These are phyloP conservation scores for Starmerella sp. DNA, from an alignment of 805 yeast species.

Conservation along the genomic window DNA sequence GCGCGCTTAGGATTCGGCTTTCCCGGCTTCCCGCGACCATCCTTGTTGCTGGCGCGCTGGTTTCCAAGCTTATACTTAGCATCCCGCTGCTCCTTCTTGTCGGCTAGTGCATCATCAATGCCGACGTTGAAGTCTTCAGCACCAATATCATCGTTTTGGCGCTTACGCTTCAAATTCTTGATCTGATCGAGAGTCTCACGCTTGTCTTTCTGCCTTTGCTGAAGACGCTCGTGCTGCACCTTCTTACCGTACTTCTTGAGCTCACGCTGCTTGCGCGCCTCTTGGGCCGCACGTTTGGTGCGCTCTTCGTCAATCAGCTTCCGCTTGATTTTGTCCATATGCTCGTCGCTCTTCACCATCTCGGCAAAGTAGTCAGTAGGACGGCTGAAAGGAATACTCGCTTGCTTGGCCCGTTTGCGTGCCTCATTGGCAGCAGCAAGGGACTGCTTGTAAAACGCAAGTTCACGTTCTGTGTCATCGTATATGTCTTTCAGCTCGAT, in stretches of 20 bases:
- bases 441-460: slow-evolving; percentile 91
- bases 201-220: slow-evolving; percentile 88
- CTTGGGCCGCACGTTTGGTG: slow-evolving; percentile 74
- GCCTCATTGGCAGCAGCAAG: slow-evolving; percentile 70
- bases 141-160: slow-evolving; percentile 61
- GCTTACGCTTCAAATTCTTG: slow-evolving; percentile 80
- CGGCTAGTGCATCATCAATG: slow-evolving; percentile 77
- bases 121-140: slow-evolving; percentile 80
- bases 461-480: slow-evolving; percentile 91
- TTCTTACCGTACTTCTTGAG: slow-evolving; percentile 96
- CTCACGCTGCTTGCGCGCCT: slow-evolving; percentile 86
- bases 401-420: slow-evolving; percentile 48
- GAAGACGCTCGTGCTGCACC: slow-evolving; percentile 86
- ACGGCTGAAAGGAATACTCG: slow-evolving; percentile 78
- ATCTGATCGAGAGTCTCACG: slow-evolving; percentile 80
- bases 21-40: neutral
- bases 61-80: slow-evolving; percentile 33
- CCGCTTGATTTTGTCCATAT: slow-evolving; percentile 84
- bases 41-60: slow-evolving; percentile 27
- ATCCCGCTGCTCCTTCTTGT: slow-evolving; percentile 35
- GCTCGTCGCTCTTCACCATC: slow-evolving; percentile 96
- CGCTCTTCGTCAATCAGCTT: slow-evolving; percentile 65
- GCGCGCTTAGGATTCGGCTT: slow-evolving; percentile 54
- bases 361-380: slow-evolving; percentile 96
- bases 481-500: slow-evolving; percentile 69